Evolutionary conservation across 257 asterid species (phyloP), one percentile per base, ranked within the genome.

Genomic region (Paraleonurus japonicus): DNA sequence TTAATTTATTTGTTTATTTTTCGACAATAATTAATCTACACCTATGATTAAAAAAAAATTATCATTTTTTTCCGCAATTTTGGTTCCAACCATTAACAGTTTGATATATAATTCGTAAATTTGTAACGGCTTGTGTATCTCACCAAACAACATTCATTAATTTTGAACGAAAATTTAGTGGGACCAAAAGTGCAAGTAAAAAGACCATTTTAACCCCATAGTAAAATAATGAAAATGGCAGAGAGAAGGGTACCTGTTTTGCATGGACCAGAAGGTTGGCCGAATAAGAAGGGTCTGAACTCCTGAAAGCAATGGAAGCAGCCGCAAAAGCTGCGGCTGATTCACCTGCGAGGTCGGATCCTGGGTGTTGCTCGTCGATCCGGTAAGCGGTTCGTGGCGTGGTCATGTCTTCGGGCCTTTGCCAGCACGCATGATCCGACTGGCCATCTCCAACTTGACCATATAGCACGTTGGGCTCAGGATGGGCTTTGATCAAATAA

Each of bases 381-480:
- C 15, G 51, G 59, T 80, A 87, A 1, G 54, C 69, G 0, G 60
- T 47, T 17, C 95, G 69, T 0, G 89, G 81, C 0, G 92, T 89
- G 2, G 90, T 75, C 95, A 89, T 89, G 60, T 87, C 95, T 58
- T 89, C 96, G 5, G 96, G 92, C 60, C 96, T 76, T 61, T 78
- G 78, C 96, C 92, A 89, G 48, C 95, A 87, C 0, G 66, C 17
- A n/a, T 89, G 95, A 62, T 89, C 96, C 67, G 88, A 61, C 23
- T 13, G 28, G 0, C 87, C 95, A 0, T 87, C 96, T 20, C 96
- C 96, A 0, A 87, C 86, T 77, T 87, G 81, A 3, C 89, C 96
- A 5, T 83, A 90, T 2, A 90, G 71, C 28, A 85, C 72, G 7
- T 83, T 7, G 43, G 96, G 84, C 53, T 75, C 5, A 0, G 90